A percentile compares a stretch with the other conserved stretches of the same genome.
Conservation (phyloP, 352 stramenopile genomes). For the Phytophthora europaea region DNA sequence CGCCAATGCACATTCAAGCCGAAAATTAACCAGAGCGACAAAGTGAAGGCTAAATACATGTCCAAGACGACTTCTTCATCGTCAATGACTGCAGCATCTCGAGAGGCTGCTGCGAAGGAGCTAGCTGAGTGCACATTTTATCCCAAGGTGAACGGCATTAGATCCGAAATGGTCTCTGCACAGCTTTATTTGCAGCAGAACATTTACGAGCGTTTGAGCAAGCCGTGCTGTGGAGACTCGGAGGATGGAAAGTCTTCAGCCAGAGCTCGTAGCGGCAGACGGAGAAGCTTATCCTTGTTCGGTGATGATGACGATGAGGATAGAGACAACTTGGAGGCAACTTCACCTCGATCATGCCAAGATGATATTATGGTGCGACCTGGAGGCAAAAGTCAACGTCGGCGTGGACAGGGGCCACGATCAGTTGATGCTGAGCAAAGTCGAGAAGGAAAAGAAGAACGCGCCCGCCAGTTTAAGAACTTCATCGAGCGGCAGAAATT, state of each 20-base stretch:
- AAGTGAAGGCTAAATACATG: slow-evolving; percentile 86
- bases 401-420: slow-evolving; percentile 46
- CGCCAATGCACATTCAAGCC: slow-evolving; percentile 83
- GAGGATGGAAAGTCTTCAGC: slow-evolving; percentile 35
- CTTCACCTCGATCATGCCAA: slow-evolving; percentile 44
- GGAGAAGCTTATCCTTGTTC: slow-evolving; percentile 45
- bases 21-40: slow-evolving; percentile 70
- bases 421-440: slow-evolving; percentile 58
- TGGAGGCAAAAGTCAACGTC: slow-evolving; percentile 26
- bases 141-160: slow-evolving; percentile 82
- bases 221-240: slow-evolving; percentile 48
- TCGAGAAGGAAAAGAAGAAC: slow-evolving; percentile 62
- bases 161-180: slow-evolving; percentile 80
- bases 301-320: slow-evolving; percentile 47
- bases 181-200: slow-evolving; percentile 89
- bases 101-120: slow-evolving; percentile 70
- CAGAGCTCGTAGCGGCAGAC: slow-evolving; percentile 24
- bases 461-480: slow-evolving; percentile 62
- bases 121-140: slow-evolving; percentile 83
- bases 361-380: slow-evolving; percentile 67
- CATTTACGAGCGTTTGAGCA: slow-evolving; percentile 87
- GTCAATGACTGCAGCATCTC: slow-evolving; percentile 59
- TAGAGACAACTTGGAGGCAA: slow-evolving; percentile 28
- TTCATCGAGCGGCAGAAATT: slow-evolving; percentile 84
- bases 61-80: slow-evolving; percentile 42